Conservation (phyloP, 257 asterid genomes). For the Buddleja alternifolia region DNA sequence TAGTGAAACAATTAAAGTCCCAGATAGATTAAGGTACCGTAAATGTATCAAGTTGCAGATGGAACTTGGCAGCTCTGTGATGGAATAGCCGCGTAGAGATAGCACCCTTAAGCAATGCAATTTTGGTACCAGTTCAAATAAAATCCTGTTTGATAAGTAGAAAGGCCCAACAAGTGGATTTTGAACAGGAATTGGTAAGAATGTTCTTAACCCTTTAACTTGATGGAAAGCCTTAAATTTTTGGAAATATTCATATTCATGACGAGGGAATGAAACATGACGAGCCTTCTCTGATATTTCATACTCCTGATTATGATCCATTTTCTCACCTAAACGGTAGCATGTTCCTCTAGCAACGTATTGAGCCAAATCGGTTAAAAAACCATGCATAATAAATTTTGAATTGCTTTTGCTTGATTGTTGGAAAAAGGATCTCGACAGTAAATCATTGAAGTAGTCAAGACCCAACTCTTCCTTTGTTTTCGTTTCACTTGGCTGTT, state of each 20-base stretch:
- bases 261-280: slow-evolving; percentile 37
- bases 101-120: slow-evolving; percentile 35
- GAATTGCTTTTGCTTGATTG: slow-evolving; percentile 21
- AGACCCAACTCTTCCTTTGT: slow-evolving; percentile 36
- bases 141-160: slow-evolving; percentile 31
- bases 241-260: slow-evolving; percentile 21
- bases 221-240: slow-evolving; percentile 26
- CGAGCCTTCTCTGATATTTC: slow-evolving; percentile 19
- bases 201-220: slow-evolving; percentile 38
- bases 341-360: slow-evolving; percentile 38
- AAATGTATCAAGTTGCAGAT: slow-evolving; percentile 37
- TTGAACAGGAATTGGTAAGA: slow-evolving; percentile 45
- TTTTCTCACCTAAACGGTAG: slow-evolving; percentile 36
- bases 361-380: slow-evolving; percentile 47
- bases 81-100: slow-evolving; percentile 40
- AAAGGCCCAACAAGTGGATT: slow-evolving; percentile 40
- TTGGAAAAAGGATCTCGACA: slow-evolving; percentile 45
- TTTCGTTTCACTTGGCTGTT: slow-evolving; percentile 1
- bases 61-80: slow-evolving; percentile 35
- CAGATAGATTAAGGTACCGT: slow-evolving; percentile 41
- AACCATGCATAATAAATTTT: slow-evolving; percentile 40
- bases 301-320: slow-evolving; percentile 20
- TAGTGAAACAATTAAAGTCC: slow-evolving; percentile 33
- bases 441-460: slow-evolving; percentile 40
- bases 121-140: slow-evolving; percentile 35